Percentiles rank a stretch among this genome's conserved stretches.
Evolutionary conservation across 202 grass and related monocot species (phyloP).

Genomic region (Schoenoplectus triqueter): DNA sequence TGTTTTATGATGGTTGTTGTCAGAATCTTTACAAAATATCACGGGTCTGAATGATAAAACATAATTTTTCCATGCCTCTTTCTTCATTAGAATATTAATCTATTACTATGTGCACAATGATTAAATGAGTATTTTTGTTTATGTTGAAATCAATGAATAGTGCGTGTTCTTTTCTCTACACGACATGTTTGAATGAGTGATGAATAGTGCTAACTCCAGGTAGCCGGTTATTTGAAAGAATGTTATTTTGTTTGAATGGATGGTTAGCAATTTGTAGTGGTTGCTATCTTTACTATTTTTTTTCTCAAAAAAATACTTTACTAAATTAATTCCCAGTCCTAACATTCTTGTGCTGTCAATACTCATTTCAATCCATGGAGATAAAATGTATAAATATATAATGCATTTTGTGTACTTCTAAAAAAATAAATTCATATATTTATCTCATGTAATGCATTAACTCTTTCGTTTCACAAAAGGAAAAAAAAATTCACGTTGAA

Average conservation of each 20-base stretch:
- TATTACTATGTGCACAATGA: not conserved
- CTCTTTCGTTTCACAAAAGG: no score
- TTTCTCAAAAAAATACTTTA: not conserved
- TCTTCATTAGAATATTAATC: not conserved
- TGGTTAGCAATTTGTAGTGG: no score
- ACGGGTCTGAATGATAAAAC: constrained; percentile 14
- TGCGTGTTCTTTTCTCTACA: not conserved
- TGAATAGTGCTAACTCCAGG: no score
- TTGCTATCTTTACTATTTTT: no score
- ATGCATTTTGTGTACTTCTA: no score
- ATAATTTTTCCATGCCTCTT: not conserved
- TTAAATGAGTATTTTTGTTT: not conserved
- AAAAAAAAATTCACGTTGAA: no score
- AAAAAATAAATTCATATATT: no score
- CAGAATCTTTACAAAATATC: constrained; percentile 1
- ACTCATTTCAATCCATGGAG: not conserved
- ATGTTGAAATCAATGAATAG: not conserved
- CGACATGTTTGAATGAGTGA: no score
- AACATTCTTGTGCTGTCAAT: not conserved
- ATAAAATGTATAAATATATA: not conserved
- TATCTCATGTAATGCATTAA: no score
- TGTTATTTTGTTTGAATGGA: no score
- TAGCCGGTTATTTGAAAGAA: no score
- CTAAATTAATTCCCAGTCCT: not conserved
- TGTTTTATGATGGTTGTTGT: not conserved